Conservation (phyloP, 495 filamentous ascomycete species). For the Margaritispora aquatica region DNA sequence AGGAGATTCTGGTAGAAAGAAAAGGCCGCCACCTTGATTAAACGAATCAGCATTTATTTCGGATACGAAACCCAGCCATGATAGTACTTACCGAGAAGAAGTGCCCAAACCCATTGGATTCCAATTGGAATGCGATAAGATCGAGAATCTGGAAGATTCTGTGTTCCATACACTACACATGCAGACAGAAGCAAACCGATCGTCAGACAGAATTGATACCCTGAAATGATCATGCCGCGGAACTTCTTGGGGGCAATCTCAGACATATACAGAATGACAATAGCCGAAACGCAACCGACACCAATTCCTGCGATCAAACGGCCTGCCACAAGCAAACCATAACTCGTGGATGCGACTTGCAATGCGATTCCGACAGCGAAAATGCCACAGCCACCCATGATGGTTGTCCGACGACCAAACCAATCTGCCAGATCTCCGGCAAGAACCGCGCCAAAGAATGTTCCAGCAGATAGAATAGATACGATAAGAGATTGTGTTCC, state of each 20-base stretch:
- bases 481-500: constrained; percentile 25
- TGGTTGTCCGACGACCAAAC: constrained; percentile 63
- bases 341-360: constrained; percentile 56
- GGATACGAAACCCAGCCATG: too few relatives aligned
- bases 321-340: constrained; percentile 64
- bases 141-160: constrained; percentile 49
- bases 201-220: constrained; percentile 78
- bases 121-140: constrained; percentile 81
- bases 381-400: constrained; percentile 57
- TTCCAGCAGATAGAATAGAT: constrained; percentile 82
- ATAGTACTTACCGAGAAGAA: too few relatives aligned
- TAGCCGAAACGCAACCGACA: constrained; percentile 71
- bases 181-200: constrained; percentile 74
- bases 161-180: constrained; percentile 66
- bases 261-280: constrained; percentile 56
- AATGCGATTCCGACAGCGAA: constrained; percentile 76
- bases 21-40: constrained; percentile 63
- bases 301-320: constrained; percentile 75
- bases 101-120: constrained; percentile 74
- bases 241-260: constrained; percentile 68
- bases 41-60: too few relatives aligned
- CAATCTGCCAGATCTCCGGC: constrained; percentile 64
- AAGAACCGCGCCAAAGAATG: constrained; percentile 75
- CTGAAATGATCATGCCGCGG: constrained; percentile 64
- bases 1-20: constrained; percentile 79